Base-by-base conservation (phyloP, 768 basidiomycete genomes). In the Piloderma croceum region DNA sequence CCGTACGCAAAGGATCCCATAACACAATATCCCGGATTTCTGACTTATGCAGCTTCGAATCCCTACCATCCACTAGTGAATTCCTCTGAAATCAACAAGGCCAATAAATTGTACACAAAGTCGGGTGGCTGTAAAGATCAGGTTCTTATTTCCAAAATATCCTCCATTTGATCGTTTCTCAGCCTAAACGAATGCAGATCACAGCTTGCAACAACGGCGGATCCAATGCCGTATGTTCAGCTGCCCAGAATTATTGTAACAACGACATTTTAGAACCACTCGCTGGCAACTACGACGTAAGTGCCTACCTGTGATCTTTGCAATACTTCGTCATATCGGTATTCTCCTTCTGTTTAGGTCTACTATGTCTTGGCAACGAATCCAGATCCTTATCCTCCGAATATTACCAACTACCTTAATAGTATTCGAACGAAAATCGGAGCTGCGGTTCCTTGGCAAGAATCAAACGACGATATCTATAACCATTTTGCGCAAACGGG, bases 171-270 rank as follows among this genome's bases (percentile, higher is more conserved):
- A 6, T 36, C 20, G 13, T 34, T n/a, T n/a, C 11, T 18, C 36
- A 36, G 32, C 6, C 18, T 23, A 18, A 29, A 9, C 9, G 25
- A 19, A 13, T n/a, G n/a, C 36, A 78, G 74, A 81, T 81, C 47
- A 62, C 58, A 2, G 53, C 62, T 2, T 81, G 81, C 54, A 65
- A 81, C 52, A 65, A 65, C 41, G 62, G 58, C 1, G 73, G 71
- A 17, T 62, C 62, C 13, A 65, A 76, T 44, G 55, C 63, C 1
- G 70, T 71, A 4, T 83, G 81, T 54, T 74, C 79, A 0, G 45
- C 48, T 3, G 80, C 81, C 4, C 79, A 81, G 52, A 62, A 50
- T 34, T 77, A 57, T 62, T 83, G 81, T 62, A 79, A 81, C 56
- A 67, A 63, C 48, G 56, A 71, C 33, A 70, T 83, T 41, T 60